Evolutionary conservation across 73 alveolate species (phyloP), one percentile per base, ranked within the genome.

Genomic region (Breviolum minutum): DNA sequence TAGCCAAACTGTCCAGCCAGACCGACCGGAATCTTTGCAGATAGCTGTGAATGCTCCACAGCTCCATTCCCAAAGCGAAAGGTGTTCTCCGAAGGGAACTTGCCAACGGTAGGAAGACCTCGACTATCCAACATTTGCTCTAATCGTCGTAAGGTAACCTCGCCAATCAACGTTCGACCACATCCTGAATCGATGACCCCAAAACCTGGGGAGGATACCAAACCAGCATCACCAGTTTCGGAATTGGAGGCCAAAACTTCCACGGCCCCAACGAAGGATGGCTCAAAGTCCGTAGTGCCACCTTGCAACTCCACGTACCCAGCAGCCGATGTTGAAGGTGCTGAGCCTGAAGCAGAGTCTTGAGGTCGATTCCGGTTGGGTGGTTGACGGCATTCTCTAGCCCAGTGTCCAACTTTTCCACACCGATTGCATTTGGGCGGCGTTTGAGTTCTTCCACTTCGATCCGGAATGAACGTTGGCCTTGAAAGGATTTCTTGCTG

Each of bases 131-230:
- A n/a, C n/a, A n/a, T n/a, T n/a, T n/a, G n/a, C n/a, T n/a, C n/a
- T n/a, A n/a, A n/a, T n/a, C n/a, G n/a, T n/a, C n/a, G n/a, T n/a
- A n/a, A n/a, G n/a, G n/a, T n/a, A n/a, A n/a, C n/a, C n/a, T n/a
- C n/a, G n/a, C n/a, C 95, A 6, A 87, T 87, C 84, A 87, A n/a
- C 6, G 95, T 87, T 8, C 95, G 66, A 9, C 95, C 95, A 8
- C 95, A 87, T 2, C 95, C 95, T 5, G 95, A 87, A 6, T 87
- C 95, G 2, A 87, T 26, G 14, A 87, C 95, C 0, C 95, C 95
- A 30, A 87, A 87, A 13, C 95, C 95, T 2, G 95, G 95, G 5
- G 54, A 17, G 9, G 82, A 68, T 13, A 64, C 83, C 26, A 66
- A 68, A 17, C 76, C 29, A 5, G 95, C 48, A 0, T 27, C 62